Base-by-base conservation (phyloP, 2,329 filamentous ascomycete species). In the Emmonsiellopsis sp. region DNA sequence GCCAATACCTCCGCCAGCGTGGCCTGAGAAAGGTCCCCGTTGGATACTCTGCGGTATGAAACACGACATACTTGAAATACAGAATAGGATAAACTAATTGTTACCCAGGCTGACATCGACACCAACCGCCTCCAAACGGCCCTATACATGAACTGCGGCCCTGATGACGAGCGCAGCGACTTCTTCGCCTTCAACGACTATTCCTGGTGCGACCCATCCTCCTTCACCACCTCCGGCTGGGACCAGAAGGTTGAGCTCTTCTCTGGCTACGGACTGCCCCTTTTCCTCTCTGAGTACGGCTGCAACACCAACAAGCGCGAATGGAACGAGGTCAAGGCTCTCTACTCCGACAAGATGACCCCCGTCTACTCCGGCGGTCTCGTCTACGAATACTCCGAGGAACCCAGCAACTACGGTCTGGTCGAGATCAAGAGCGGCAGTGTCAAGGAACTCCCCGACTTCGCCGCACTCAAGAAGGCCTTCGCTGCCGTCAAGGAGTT, bases 221-320 rank as follows among this genome's bases (percentile, higher is more conserved):
- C 85, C 57, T 98, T 86, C 74, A 68, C 71, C 46, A 76, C 72
- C 45, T 85, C 90, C 42, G 89, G 88, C 61, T 96, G 90, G 89
- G 81, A 89, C 70, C 71, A 85, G 67, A 95, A 95, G 80, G 90
- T 95, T 57, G 79, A 87, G 77, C 88, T 86, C 74, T 95, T 92
- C 72, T 84, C 81, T 58, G 82, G 87, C 69, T 95, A 95, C 69
- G 88, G 88, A 62, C 77, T 95, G 52, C 88, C 91, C 55, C 85
- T 95, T 65, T 96, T 95, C 82, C 80, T 98, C 52, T 96, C 91
- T 49, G 93, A 97, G 72, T 97, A 87, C 68, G 93, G 93, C 57
- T 98, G 93, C 78, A 85, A 82, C 72, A 86, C 81, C 67, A 90
- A 88, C 77, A 81, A 76, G 56, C 91, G 92, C 62, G 76, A 85